phyloP scores from a whole-genome alignment of 176 grass and related monocot species.

The Hyparrhenia diplandra region DNA sequence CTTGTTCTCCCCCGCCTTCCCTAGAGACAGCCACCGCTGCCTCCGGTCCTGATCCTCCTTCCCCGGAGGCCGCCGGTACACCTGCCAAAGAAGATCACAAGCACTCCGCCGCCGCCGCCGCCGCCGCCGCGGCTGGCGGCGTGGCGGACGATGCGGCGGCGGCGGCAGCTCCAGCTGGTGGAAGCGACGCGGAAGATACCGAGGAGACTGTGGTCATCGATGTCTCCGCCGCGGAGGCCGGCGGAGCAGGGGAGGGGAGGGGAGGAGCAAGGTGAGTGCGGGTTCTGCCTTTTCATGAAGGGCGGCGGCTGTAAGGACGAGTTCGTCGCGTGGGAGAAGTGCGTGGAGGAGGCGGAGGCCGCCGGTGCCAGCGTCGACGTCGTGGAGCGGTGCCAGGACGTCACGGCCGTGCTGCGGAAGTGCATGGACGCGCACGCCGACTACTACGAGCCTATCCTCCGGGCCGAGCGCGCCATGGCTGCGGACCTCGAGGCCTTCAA shows the following conservation, averaged over 20 bases:
- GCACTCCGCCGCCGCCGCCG: background rate
- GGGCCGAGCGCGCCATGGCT: slow-evolving; percentile 51
- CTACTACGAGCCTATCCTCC: slow-evolving; percentile 80
- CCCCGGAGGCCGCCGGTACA: background rate
- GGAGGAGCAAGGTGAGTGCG: slow-evolving; percentile 73
- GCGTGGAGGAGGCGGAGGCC: slow-evolving; percentile 62
- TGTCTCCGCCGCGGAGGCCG: background rate
- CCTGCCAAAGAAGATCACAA: slow-evolving; percentile 14
- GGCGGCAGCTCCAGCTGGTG: background rate
- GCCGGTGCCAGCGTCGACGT: slow-evolving; percentile 36
- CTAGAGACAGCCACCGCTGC: background rate
- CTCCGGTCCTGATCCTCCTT: background rate
- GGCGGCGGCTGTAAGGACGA: slow-evolving; percentile 84
- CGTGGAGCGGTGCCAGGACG: slow-evolving; percentile 61
- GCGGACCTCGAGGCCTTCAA: slow-evolving; percentile 37
- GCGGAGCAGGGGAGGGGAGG: slow-evolving; percentile 8
- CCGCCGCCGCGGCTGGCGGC: background rate
- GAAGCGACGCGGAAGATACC: background rate
- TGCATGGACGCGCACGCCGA: slow-evolving; percentile 80
- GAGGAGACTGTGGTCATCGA: slow-evolving; percentile 30
- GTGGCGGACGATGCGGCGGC: background rate
- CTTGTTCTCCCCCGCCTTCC: background rate
- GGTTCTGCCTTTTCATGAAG: slow-evolving; percentile 96
- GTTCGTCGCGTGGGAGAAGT: slow-evolving; percentile 92
- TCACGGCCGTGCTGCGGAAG: slow-evolving; percentile 52